Conservation (phyloP, 1,284 basidiomycete species). For the Serendipita sp. region DNA sequence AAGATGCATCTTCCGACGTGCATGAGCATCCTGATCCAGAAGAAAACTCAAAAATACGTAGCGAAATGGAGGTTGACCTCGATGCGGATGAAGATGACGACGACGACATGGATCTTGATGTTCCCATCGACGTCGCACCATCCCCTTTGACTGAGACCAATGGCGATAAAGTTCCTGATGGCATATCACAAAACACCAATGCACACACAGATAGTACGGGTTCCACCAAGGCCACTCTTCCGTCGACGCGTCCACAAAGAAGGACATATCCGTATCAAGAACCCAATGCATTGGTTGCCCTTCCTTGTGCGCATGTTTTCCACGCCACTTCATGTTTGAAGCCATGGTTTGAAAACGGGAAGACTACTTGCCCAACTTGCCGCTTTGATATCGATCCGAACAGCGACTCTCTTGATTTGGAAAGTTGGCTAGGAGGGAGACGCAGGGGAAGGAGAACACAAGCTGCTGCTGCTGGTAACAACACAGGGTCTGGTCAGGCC, state of each 20-base stretch:
- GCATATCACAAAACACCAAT: no score
- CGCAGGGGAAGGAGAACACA: background rate
- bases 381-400: conserved; percentile 68
- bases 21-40: conserved; percentile 15
- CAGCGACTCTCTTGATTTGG: conserved; percentile 21
- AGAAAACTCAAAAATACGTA: conserved; percentile 19
- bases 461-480: background rate
- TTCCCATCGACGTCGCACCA: background rate
- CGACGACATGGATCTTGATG: conserved; percentile 15
- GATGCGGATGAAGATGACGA: conserved; percentile 15
- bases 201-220: no score
- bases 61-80: conserved; percentile 16
- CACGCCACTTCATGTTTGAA: conserved; percentile 51
- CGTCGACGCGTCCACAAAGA: background rate
- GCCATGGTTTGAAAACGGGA: conserved; percentile 64
- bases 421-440: background rate
- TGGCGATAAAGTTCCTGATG: no score
- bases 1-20: conserved; percentile 22
- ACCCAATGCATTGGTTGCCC: conserved; percentile 31
- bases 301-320: conserved; percentile 67
- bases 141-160: background rate
- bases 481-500: background rate
- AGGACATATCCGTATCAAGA: background rate
- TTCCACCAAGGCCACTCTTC: background rate
- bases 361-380: conserved; percentile 68